These are phyloP conservation scores for Emydomyces testavorans DNA, from an alignment of 2,329 filamentous ascomycete genomes.

Conservation along the genomic window DNA sequence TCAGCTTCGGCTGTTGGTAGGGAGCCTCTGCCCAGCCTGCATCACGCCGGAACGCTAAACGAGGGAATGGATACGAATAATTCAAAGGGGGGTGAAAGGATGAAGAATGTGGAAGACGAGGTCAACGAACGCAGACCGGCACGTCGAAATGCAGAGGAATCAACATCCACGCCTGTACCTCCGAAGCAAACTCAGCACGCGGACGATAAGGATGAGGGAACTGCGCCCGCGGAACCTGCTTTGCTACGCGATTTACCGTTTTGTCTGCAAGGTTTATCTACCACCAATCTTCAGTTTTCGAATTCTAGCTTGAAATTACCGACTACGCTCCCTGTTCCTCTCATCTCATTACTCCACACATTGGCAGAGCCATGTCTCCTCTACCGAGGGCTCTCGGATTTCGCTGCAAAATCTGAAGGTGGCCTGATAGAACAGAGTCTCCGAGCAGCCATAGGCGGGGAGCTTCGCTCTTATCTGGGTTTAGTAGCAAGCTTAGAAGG, in stretches of 20 bases:
- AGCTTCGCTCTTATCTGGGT: conserved; percentile 79
- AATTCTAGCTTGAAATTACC: conserved; percentile 65
- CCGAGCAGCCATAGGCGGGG: conserved; percentile 69
- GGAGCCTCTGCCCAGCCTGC: conserved; percentile 18
- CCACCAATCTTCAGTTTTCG: conserved; percentile 67
- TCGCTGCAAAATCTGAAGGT: conserved; percentile 68
- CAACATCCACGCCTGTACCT: conserved; percentile 5
- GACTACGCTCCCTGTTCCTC: conserved; percentile 63
- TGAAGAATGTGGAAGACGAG: conserved; percentile 17
- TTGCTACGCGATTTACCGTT: conserved; percentile 76
- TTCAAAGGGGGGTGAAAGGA: conserved; percentile 16
- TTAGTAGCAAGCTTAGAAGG: conserved; percentile 85
- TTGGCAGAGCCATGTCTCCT: conserved; percentile 89
- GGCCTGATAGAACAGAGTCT: conserved; percentile 88
- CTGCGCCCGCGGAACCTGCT: conserved; percentile 45
- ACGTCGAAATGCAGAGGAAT: conserved; percentile 8
- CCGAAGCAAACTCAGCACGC: conserved; percentile 16
- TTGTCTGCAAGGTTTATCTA: conserved; percentile 83
- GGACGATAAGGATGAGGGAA: conserved; percentile 8
- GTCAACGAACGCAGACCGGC: conserved; percentile 15
- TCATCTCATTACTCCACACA: conserved; percentile 77
- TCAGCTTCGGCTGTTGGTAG: conserved; percentile 30
- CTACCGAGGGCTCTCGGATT: conserved; percentile 67
- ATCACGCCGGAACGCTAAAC: conserved; percentile 3
- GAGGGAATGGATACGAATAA: not conserved